Percentiles rank a stretch among this genome's conserved stretches.
Evolutionary conservation across 2,329 filamentous ascomycete species (phyloP).

Genomic region (Ophiostoma sp.): DNA sequence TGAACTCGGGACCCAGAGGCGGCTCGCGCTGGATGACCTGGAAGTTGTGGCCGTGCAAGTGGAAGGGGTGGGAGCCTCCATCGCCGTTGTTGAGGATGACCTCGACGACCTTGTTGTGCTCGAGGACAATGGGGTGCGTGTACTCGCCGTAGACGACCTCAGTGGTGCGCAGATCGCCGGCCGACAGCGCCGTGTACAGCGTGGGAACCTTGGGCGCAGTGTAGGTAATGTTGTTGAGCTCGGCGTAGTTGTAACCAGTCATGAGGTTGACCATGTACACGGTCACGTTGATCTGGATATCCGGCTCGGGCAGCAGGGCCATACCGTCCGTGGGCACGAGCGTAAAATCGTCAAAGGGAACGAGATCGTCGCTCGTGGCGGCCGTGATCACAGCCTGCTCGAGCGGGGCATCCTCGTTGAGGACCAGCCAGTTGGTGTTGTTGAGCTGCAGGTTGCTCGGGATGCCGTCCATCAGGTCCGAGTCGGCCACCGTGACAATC

Average conservation of each 20-base stretch:
- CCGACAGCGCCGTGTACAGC: conserved; percentile 71
- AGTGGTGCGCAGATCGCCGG: conserved; percentile 56
- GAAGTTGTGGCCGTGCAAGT: conserved; percentile 76
- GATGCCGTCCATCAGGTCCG: conserved; percentile 66
- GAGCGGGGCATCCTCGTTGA: conserved; percentile 52
- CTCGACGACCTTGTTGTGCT: conserved; percentile 68
- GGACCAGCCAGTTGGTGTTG: conserved; percentile 64
- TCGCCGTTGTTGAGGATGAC: conserved; percentile 78
- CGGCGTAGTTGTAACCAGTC: conserved; percentile 50
- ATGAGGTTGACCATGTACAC: conserved; percentile 67
- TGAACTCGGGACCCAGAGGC: conserved; percentile 59
- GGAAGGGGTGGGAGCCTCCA: conserved; percentile 70
- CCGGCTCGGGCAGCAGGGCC: conserved; percentile 60
- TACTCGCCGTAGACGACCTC: conserved; percentile 64
- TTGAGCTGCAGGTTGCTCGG: conserved; percentile 69
- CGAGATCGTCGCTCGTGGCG: conserved; percentile 51
- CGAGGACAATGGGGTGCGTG: conserved; percentile 67
- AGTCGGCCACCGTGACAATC: conserved; percentile 50
- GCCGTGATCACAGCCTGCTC: conserved; percentile 38
- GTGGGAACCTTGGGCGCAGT: conserved; percentile 72
- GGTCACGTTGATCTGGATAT: conserved; percentile 62
- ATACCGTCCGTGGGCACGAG: conserved; percentile 69
- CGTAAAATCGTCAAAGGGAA: conserved; percentile 71
- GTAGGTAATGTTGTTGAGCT: conserved; percentile 79
- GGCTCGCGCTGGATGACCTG: conserved; percentile 60